Percentiles rank a stretch among this genome's conserved stretches.
These are phyloP conservation scores for Agrocybe chaxingu DNA, from an alignment of 768 basidiomycete genomes.

Conservation along the genomic window DNA sequence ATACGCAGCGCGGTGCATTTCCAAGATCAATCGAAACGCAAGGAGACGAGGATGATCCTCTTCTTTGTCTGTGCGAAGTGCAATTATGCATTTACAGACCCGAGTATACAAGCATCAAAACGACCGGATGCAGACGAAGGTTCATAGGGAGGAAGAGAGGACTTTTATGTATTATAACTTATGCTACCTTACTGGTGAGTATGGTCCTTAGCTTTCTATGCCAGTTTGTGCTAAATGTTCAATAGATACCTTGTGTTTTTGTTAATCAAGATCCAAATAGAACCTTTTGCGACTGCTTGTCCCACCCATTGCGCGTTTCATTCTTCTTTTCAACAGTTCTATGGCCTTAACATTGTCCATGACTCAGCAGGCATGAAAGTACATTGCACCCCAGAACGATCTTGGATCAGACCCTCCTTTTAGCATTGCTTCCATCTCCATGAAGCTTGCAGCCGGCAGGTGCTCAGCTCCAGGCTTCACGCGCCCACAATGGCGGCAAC, in stretches of 20 bases:
- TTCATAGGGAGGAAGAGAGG: constrained; percentile 1
- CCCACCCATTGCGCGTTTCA: no score
- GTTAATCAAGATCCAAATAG: background rate
- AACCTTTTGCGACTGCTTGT: no score
- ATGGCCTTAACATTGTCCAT: no score
- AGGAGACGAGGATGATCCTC: constrained; percentile 91
- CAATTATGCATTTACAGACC: constrained; percentile 72
- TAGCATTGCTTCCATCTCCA: no score
- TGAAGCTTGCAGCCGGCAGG: no score
- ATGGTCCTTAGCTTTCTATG: background rate
- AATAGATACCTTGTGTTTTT: constrained; percentile 10
- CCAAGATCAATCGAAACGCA: constrained; percentile 96
- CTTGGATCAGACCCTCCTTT: no score
- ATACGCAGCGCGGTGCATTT: constrained; percentile 81
- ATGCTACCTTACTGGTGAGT: constrained; percentile 1
- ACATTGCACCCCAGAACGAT: no score
- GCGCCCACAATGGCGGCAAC: no score
- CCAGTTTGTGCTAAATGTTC: background rate
- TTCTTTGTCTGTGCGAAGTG: constrained; percentile 90
- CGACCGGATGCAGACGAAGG: constrained; percentile 20
- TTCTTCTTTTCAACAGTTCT: no score
- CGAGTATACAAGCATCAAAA: constrained; percentile 50
- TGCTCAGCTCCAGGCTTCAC: no score
- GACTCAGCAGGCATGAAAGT: no score
- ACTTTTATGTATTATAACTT: background rate